phyloP scores from a whole-genome alignment of 2,329 filamentous ascomycete genomes.

The Aspergillus pseudoglaucus region DNA sequence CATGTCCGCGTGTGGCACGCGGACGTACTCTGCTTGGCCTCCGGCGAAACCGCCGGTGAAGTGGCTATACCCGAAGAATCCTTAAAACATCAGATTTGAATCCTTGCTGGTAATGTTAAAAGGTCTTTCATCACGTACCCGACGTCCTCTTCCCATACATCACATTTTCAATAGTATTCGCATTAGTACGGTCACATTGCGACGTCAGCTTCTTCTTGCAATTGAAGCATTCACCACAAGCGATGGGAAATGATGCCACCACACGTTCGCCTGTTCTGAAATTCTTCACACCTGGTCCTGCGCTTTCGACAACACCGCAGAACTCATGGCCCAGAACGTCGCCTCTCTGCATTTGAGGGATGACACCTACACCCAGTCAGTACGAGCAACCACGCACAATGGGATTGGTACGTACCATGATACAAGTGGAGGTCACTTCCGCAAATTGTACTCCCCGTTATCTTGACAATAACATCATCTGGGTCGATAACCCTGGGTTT shows the following conservation, averaged over 20 bases:
- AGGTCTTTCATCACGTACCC: constrained; percentile 31
- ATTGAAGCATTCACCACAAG: constrained; percentile 61
- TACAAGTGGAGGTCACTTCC: constrained; percentile 53
- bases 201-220: constrained; percentile 73
- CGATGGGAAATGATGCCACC: constrained; percentile 82
- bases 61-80: constrained; percentile 64
- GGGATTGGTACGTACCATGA: constrained; percentile 25
- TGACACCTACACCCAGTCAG: constrained; percentile 27
- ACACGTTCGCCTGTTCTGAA: constrained; percentile 61
- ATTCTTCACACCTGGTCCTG: constrained; percentile 51
- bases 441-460: constrained; percentile 61
- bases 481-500: constrained; percentile 68
- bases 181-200: constrained; percentile 73
- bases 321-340: constrained; percentile 61
- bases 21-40: constrained; percentile 79
- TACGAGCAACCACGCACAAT: not conserved
- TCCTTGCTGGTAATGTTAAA: not conserved
- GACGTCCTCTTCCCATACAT: constrained; percentile 76
- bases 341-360: constrained; percentile 56
- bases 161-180: constrained; percentile 61
- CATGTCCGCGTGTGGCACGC: constrained; percentile 72
- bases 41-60: constrained; percentile 84
- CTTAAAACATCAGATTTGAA: constrained; percentile 8
- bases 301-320: constrained; percentile 46
- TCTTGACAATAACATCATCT: constrained; percentile 70